Evolutionary conservation across 768 basidiomycete genomes (phyloP).

Genomic region (Kwoniella newhampshirensis): DNA sequence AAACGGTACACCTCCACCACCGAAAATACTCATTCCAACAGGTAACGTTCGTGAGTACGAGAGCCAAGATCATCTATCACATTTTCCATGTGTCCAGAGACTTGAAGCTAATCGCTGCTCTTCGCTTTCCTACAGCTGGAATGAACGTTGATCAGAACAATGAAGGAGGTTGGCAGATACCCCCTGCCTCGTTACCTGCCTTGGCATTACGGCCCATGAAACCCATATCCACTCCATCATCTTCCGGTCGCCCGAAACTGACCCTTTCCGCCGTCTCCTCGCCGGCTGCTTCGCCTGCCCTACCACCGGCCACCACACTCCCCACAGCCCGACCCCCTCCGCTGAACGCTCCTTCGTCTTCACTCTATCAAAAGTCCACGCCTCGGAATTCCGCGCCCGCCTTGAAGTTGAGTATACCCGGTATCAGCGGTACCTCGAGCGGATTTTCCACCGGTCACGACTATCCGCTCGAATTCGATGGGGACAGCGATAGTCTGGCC

Average conservation of each 20-base stretch:
- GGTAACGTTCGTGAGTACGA: slow-evolving; percentile 52
- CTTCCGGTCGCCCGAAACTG: slow-evolving; percentile 38
- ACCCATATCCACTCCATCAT: slow-evolving; percentile 19
- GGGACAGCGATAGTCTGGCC: slow-evolving; percentile 18
- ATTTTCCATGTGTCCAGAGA: background rate
- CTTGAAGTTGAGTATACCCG: slow-evolving; percentile 35
- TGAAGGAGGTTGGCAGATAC: slow-evolving; percentile 44
- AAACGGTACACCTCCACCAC: slow-evolving; percentile 19
- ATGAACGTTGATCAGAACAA: slow-evolving; percentile 46
- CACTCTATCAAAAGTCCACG: background rate
- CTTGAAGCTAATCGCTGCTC: slow-evolving; percentile 4
- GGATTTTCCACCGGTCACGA: slow-evolving; percentile 23
- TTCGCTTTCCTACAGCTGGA: slow-evolving; percentile 31
- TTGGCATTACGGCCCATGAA: slow-evolving; percentile 31
- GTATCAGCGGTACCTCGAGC: slow-evolving; percentile 5
- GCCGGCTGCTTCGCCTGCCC: slow-evolving; percentile 18
- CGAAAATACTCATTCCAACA: slow-evolving; percentile 46
- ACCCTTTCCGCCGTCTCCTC: slow-evolving; percentile 39
- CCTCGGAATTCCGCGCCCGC: slow-evolving; percentile 12
- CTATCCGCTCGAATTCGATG: slow-evolving; percentile 13
- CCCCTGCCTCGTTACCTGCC: slow-evolving; percentile 22
- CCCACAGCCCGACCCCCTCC: slow-evolving; percentile 21
- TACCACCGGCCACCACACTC: background rate
- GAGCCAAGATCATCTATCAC: background rate
- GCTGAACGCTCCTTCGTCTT: slow-evolving; percentile 28